Evolutionary conservation across 495 filamentous ascomycete genomes (phyloP).

Genomic region (Poronia punctata): DNA sequence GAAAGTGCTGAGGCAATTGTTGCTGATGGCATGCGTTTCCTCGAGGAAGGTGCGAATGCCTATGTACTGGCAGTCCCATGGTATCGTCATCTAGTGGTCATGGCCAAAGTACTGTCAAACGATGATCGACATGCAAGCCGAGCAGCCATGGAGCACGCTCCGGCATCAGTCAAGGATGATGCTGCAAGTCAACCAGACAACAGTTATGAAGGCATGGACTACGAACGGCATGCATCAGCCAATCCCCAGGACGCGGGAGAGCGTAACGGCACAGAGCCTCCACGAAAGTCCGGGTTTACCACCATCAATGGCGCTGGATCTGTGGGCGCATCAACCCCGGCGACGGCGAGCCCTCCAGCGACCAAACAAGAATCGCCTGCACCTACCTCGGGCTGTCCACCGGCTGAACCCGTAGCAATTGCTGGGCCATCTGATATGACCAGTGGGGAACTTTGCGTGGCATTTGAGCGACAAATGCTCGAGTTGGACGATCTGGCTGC

Average conservation of each 20-base stretch:
- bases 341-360: constrained; percentile 32
- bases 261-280: constrained; percentile 37
- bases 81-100: constrained; percentile 43
- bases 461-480: constrained; percentile 44
- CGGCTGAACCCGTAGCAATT: constrained; percentile 12
- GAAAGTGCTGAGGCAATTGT: constrained; percentile 43
- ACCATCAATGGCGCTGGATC: constrained; percentile 46
- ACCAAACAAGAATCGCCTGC: constrained; percentile 35
- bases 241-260: constrained; percentile 22
- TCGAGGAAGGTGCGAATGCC: constrained; percentile 39
- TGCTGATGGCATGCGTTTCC: constrained; percentile 40
- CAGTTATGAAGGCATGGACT: constrained; percentile 40
- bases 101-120: constrained; percentile 42
- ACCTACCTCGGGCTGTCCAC: constrained; percentile 18
- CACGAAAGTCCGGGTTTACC: constrained; percentile 39
- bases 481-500: constrained; percentile 45
- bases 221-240: constrained; percentile 28
- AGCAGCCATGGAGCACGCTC: constrained; percentile 18
- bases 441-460: constrained; percentile 38
- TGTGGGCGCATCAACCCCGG: constrained; percentile 32
- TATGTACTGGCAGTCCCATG: constrained; percentile 46
- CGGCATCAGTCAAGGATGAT: constrained; percentile 41
- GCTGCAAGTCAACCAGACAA: constrained; percentile 35
- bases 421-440: constrained; percentile 38
- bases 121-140: constrained; percentile 23